Evolutionary conservation across 2,329 filamentous ascomycete genomes (phyloP).

Genomic region (Dothideomycetidae sp.): DNA sequence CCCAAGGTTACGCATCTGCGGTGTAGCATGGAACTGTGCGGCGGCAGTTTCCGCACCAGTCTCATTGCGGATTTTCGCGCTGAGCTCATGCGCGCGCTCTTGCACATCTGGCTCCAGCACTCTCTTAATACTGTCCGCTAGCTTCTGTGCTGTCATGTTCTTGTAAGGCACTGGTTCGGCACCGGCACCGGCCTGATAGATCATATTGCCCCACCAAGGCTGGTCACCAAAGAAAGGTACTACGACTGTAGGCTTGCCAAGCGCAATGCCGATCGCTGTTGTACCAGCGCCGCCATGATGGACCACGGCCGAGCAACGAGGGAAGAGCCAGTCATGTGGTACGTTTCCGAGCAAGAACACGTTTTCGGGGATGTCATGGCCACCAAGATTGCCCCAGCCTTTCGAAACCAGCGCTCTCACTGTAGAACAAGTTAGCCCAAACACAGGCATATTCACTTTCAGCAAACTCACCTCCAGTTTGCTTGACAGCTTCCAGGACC

Average conservation of each 20-base stretch:
- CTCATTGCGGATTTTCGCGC: constrained; percentile 17
- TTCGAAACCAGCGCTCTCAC: constrained; percentile 25
- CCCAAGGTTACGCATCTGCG: constrained; percentile 1
- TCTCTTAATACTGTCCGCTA: constrained; percentile 26
- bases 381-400: constrained; percentile 24
- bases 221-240: constrained; percentile 31
- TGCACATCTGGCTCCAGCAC: constrained; percentile 21
- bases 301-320: constrained; percentile 23
- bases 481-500: constrained; percentile 23
- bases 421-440: not conserved
- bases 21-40: constrained; percentile 24
- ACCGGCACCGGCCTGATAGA: constrained; percentile 29
- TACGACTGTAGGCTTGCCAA: constrained; percentile 25
- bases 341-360: constrained; percentile 22
- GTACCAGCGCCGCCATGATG: constrained; percentile 27
- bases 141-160: constrained; percentile 21
- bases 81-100: constrained; percentile 12
- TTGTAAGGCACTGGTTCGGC: constrained; percentile 27
- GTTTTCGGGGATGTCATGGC: constrained; percentile 18
- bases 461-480: constrained; percentile 15
- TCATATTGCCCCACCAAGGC: constrained; percentile 34
- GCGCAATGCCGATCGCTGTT: constrained; percentile 24
- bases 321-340: constrained; percentile 23
- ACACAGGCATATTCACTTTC: not conserved
- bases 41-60: constrained; percentile 29